phyloP scores from a whole-genome alignment of 192 early-diverging fungal species.

The Entophlyctis helioformis region DNA sequence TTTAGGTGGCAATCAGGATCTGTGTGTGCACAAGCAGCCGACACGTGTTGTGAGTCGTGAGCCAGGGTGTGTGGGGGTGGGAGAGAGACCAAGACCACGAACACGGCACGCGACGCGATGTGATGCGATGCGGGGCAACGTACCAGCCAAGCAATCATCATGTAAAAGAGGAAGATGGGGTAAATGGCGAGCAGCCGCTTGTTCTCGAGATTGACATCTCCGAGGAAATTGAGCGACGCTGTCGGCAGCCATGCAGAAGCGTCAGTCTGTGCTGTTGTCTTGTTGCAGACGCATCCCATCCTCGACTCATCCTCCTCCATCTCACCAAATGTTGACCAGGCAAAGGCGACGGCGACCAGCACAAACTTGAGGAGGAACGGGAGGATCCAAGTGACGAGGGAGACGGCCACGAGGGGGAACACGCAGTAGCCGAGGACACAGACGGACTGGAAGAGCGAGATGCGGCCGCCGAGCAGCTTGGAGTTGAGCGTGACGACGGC shows the following conservation, averaged over 20 bases:
- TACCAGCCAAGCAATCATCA: conserved; percentile 90
- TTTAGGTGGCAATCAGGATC: no score
- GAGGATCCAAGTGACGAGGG: conserved; percentile 58
- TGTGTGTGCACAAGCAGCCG: no score
- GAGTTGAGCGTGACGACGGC: conserved; percentile 92
- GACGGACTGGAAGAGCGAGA: conserved; percentile 93
- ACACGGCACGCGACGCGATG: no score
- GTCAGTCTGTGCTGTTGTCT: no score
- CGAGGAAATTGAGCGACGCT: conserved; percentile 89
- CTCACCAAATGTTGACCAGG: conserved; percentile 76
- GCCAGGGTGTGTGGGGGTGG: no score
- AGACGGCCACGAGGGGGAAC: conserved; percentile 79
- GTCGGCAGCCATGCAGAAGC: not conserved
- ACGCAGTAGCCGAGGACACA: conserved; percentile 96
- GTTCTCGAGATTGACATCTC: conserved; percentile 75
- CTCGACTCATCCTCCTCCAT: no score
- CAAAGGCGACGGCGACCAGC: conserved; percentile 62
- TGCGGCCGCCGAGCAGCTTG: conserved; percentile 82
- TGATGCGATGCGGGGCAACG: no score
- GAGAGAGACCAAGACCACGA: no score
- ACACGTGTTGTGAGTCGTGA: no score
- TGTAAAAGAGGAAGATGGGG: conserved; percentile 91
- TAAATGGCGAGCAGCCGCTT: conserved; percentile 80
- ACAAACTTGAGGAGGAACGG: conserved; percentile 60
- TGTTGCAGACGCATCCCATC: not conserved